phyloP scores from a whole-genome alignment of 2,329 filamentous ascomycete genomes.

The Colletotrichum cuscutae region DNA sequence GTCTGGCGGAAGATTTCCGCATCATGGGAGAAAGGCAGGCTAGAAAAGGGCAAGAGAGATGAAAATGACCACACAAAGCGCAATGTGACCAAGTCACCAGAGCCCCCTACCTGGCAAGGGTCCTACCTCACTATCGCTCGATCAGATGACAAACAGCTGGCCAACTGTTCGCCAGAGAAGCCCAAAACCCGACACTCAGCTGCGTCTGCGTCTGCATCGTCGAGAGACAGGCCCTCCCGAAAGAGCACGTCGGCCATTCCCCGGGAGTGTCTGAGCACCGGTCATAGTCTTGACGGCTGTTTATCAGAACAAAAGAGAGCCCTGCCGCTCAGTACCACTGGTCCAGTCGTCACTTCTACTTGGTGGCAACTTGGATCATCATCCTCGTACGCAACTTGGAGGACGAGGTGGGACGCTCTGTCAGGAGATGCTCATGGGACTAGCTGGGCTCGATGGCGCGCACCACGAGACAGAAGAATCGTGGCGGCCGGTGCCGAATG shows the following conservation, averaged over 20 bases:
- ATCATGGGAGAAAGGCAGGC: slow-evolving; percentile 4
- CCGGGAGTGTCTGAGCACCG: not conserved
- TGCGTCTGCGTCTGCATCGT: not conserved
- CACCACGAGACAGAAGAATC: not conserved
- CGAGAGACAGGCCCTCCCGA: not conserved
- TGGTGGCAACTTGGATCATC: not conserved
- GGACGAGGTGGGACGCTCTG: too few relatives aligned
- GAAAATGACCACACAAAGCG: not conserved
- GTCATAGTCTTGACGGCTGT: not conserved
- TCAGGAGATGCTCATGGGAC: not conserved
- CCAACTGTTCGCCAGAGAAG: not conserved
- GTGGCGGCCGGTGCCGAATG: not conserved
- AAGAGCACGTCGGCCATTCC: not conserved
- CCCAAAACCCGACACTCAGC: too few relatives aligned
- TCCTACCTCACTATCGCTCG: not conserved
- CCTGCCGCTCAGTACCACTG: not conserved
- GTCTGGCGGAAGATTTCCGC: slow-evolving; percentile 13
- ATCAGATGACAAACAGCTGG: not conserved
- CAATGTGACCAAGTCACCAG: not conserved
- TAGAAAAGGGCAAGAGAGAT: not conserved
- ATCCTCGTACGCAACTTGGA: not conserved
- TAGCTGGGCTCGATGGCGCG: not conserved
- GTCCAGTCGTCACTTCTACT: not conserved
- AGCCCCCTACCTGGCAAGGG: not conserved
- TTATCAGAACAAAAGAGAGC: not conserved